These are phyloP conservation scores for Andrographis paniculata DNA, from an alignment of 305 asterid genomes.

Conservation along the genomic window DNA sequence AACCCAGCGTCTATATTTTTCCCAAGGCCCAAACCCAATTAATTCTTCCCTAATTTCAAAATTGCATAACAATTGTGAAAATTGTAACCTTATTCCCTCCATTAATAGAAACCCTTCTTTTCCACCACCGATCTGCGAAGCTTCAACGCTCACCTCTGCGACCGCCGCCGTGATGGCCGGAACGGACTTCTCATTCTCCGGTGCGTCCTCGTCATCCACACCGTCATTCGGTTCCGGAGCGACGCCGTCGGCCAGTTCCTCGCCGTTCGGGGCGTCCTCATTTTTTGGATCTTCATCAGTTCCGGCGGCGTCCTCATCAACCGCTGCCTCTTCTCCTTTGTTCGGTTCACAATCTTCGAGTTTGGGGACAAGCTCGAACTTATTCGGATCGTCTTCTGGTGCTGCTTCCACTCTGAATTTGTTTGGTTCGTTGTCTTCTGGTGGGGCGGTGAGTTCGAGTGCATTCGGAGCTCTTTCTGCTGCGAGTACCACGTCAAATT, in stretches of 20 bases:
- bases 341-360: constrained; percentile 17
- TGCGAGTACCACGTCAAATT: background rate
- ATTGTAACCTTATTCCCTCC: background rate
- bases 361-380: constrained; percentile 9
- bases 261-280: constrained; percentile 25
- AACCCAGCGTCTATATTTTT: too few species aligned
- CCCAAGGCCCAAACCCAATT: too few species aligned
- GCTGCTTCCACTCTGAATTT: background rate
- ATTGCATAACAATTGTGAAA: too few species aligned
- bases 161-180: constrained; percentile 29
- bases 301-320: constrained; percentile 11
- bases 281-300: constrained; percentile 20
- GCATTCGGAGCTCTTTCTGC: background rate
- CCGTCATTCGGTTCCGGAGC: constrained; percentile 22
- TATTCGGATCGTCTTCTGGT: constrained; percentile 23
- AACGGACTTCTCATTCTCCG: constrained; percentile 27
- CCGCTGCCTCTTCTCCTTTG: constrained; percentile 16
- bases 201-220: constrained; percentile 16
- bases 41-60: too few species aligned
- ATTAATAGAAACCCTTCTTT: background rate
- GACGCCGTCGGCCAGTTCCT: constrained; percentile 15
- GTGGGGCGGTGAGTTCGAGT: background rate
- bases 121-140: background rate
- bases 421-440: background rate
- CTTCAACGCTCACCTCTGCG: too few species aligned